These are phyloP conservation scores for Coriolopsis trogii DNA, from an alignment of 1,284 basidiomycete species.

Conservation along the genomic window DNA sequence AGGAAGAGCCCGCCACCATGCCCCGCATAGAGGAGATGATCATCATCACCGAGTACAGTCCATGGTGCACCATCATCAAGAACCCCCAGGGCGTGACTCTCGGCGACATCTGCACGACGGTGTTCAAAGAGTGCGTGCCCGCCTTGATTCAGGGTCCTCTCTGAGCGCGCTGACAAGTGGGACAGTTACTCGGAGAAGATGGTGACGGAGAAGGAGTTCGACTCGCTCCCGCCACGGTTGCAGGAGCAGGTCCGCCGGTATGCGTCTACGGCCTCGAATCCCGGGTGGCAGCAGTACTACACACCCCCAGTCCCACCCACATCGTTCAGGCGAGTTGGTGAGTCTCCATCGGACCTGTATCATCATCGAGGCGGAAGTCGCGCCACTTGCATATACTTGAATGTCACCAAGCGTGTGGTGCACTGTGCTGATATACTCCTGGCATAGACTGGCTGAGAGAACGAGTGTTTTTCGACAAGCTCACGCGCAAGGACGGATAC, in stretches of 20 bases:
- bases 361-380: background rate
- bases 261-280: slow-evolving; percentile 45
- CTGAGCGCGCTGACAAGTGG: background rate
- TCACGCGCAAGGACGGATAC: slow-evolving; percentile 63
- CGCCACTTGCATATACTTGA: no score
- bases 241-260: slow-evolving; percentile 73
- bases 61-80: slow-evolving; percentile 79
- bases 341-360: slow-evolving; percentile 30
- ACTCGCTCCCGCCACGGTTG: slow-evolving; percentile 55
- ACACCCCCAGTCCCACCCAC: slow-evolving; percentile 45
- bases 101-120: slow-evolving; percentile 62
- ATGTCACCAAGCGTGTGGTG: no score
- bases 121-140: slow-evolving; percentile 71
- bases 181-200: slow-evolving; percentile 66
- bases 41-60: slow-evolving; percentile 70
- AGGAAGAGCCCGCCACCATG: slow-evolving; percentile 78
- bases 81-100: slow-evolving; percentile 76
- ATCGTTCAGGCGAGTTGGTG: slow-evolving; percentile 61
- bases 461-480: slow-evolving; percentile 67
- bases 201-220: slow-evolving; percentile 69
- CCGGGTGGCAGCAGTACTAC: slow-evolving; percentile 44
- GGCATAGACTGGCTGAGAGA: slow-evolving; percentile 74
- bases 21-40: slow-evolving; percentile 76
- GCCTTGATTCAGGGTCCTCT: background rate
- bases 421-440: background rate